Evolutionary conservation across 2,329 filamentous ascomycete genomes (phyloP).

Genomic region (Macroventuria anomochaeta): DNA sequence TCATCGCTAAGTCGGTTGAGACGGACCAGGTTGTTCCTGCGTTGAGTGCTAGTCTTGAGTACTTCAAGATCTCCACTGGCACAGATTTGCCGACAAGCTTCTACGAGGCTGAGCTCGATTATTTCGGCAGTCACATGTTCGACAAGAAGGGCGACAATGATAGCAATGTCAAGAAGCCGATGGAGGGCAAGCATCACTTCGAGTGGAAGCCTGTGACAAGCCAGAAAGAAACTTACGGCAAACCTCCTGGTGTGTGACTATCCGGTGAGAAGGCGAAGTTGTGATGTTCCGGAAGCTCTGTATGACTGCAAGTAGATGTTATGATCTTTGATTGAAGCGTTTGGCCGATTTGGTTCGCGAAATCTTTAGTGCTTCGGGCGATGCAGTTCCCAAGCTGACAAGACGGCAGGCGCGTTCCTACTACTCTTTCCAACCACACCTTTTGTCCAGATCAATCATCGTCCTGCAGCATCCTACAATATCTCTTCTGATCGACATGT

Average conservation of each 20-base stretch:
- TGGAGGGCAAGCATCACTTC: conserved; percentile 66
- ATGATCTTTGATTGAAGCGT: too few relatives aligned
- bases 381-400: too few relatives aligned
- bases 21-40: conserved; percentile 67
- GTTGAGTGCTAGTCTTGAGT: conserved; percentile 68
- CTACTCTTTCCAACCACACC: too few relatives aligned
- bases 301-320: not conserved
- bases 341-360: too few relatives aligned
- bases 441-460: too few relatives aligned
- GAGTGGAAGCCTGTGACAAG: conserved; percentile 62
- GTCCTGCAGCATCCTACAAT: too few relatives aligned
- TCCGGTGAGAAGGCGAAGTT: not conserved
- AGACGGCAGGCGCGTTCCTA: too few relatives aligned
- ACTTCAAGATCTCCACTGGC: conserved; percentile 68
- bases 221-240: conserved; percentile 30
- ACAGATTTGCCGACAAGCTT: conserved; percentile 70
- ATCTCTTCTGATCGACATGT: too few relatives aligned
- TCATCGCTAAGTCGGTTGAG: conserved; percentile 62
- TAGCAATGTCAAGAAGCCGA: conserved; percentile 54
- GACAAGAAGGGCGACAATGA: conserved; percentile 63
- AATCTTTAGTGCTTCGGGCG: too few relatives aligned
- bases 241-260: conserved; percentile 4
- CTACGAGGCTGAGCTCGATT: conserved; percentile 74
- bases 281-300: not conserved
- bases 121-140: conserved; percentile 72